Base-by-base conservation (phyloP, 805 yeast genomes). In the Novakomyces olei region DNA sequence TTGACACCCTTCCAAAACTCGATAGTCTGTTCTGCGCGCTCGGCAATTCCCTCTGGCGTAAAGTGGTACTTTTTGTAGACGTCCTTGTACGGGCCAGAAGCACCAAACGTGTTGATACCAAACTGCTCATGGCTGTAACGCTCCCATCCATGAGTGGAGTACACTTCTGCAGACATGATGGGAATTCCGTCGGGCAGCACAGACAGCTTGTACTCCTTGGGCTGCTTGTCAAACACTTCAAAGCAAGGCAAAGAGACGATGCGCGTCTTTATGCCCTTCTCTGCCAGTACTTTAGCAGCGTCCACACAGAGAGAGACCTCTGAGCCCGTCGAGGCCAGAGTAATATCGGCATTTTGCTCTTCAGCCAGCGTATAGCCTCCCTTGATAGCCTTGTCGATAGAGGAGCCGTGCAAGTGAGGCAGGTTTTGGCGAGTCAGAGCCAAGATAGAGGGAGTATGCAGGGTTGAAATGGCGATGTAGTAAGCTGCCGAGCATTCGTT, bases 111-210 rank as follows among this genome's bases (percentile, higher is more conserved):
- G 69, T 80, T 71, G 51, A 88, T 65, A 60, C 95, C 94, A 49
- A 85, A 79, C 58, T 81, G 92, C 65, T 77, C 91, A 63, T 88
- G 98, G 38, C 95, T 69, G 65, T 81, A 88, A 59, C 72, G 77
- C 48, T 73, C 63, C 98, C 98, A 88, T 37, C 94, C 94, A 47
- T 67, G 62, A 34, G 93, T 71, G 36, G 92, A 58, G 71, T 80
- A 65, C 34, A 81, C 96, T 69, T 88, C 98, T 43, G 85, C 78
- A 36, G 94, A 79, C 58, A 88, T 43, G 52, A 79, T 72, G 56
- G 96, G 96, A 36, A 77, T 70, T 49, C 88, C 91, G 54, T 83
- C 91, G 53, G 98, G 98, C 58, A 88, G 66, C 40, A 88, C 91
- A 36, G 79, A 64, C 49, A 78, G 65, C 60, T 62, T 65, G 67